Evolutionary conservation across 192 early-diverging fungal genomes (phyloP).

Genomic region (Pilaira anomala): DNA sequence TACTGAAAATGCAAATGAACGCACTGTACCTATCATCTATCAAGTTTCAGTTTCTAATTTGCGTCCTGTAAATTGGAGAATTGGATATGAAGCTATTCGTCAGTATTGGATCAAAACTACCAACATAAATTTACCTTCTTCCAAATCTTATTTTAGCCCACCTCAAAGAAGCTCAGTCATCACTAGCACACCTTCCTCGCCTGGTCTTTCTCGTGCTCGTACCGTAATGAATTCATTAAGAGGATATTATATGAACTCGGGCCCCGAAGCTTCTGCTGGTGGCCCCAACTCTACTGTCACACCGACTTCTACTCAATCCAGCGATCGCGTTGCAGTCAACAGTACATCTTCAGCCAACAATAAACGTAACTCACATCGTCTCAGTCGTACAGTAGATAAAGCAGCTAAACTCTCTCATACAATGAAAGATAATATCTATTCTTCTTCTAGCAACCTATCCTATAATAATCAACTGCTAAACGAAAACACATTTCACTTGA

Average conservation of each 20-base stretch:
- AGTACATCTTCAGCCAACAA: background rate
- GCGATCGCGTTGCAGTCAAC: background rate
- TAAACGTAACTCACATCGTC: conserved; percentile 26
- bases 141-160: conserved; percentile 25
- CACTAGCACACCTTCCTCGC: background rate
- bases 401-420: conserved; percentile 22
- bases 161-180: background rate
- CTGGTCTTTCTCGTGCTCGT: conserved; percentile 29
- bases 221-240: conserved; percentile 31
- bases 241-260: conserved; percentile 13
- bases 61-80: conserved; percentile 22
- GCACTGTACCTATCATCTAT: conserved; percentile 29
- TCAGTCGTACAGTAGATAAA: conserved; percentile 28
- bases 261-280: background rate
- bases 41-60: conserved; percentile 13
- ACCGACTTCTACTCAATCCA: background rate
- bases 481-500: conserved; percentile 2
- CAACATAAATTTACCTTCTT: background rate
- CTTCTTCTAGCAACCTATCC: background rate
- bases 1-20: background rate
- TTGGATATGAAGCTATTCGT: conserved; percentile 31
- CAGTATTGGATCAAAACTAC: conserved; percentile 35
- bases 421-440: conserved; percentile 10
- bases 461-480: background rate
- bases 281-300: background rate